Conservation (phyloP, 1,139 yeast species). For the Geotrichum citri-aurantii region DNA sequence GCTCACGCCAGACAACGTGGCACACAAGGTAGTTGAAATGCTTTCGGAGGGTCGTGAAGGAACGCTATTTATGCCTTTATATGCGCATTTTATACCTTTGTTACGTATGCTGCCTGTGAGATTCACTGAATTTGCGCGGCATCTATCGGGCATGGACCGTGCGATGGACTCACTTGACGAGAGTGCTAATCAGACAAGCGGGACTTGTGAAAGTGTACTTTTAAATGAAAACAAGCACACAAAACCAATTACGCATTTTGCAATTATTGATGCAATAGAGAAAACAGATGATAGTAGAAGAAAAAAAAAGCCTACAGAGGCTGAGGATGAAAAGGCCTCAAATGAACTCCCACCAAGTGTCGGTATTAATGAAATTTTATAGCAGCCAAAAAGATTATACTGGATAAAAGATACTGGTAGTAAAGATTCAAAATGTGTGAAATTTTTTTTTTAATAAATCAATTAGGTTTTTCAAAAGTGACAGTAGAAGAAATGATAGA, state of each 20-base stretch:
- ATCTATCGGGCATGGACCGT: conserved; percentile 58
- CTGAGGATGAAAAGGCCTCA: too few relatives aligned
- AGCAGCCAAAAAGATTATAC: too few relatives aligned
- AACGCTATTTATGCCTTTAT: conserved; percentile 66
- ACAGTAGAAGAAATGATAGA: too few relatives aligned
- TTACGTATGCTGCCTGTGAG: conserved; percentile 73
- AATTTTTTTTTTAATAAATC: too few relatives aligned
- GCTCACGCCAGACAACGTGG: conserved; percentile 60
- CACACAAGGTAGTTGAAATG: conserved; percentile 51
- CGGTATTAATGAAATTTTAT: too few relatives aligned
- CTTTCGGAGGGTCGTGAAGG: conserved; percentile 59
- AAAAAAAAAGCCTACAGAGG: too few relatives aligned
- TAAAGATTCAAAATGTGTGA: too few relatives aligned
- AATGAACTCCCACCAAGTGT: too few relatives aligned
- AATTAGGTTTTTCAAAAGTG: too few relatives aligned
- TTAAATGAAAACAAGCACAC: not conserved
- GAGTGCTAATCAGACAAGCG: not conserved
- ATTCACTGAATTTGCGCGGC: conserved; percentile 49
- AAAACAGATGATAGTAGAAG: too few relatives aligned
- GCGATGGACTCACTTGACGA: conserved; percentile 4
- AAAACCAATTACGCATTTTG: not conserved
- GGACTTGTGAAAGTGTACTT: not conserved
- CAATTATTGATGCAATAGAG: too few relatives aligned
- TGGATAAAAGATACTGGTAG: too few relatives aligned
- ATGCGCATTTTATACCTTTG: conserved; percentile 66